These are phyloP conservation scores for Passiflora organensis DNA, from an alignment of 345 rosid genomes.

Conservation along the genomic window DNA sequence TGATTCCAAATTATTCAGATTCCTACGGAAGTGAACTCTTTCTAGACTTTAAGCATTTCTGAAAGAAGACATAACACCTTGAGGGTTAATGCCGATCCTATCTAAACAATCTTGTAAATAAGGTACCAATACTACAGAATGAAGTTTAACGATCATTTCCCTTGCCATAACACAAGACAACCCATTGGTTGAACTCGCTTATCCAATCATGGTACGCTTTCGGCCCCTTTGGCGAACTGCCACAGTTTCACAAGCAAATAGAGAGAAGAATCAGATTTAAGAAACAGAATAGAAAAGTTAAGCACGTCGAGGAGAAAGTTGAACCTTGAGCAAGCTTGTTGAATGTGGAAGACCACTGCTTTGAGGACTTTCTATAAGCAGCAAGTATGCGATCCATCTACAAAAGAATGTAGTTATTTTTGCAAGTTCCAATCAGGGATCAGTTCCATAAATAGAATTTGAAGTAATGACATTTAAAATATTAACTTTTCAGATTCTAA, in stretches of 20 bases:
- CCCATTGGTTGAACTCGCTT: conserved; percentile 13
- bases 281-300: conserved; percentile 2
- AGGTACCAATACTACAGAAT: no score
- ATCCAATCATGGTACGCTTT: conserved; percentile 94
- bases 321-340: conserved; percentile 97
- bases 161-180: no score
- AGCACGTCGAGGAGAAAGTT: background rate
- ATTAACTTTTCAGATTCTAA: background rate
- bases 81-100: no score
- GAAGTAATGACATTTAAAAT: background rate
- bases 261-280: background rate
- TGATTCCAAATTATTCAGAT: no score
- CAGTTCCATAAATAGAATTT: conserved; percentile 3
- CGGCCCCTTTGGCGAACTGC: conserved; percentile 90
- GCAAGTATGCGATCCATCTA: conserved; percentile 82
- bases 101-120: no score
- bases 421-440: background rate
- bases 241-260: conserved; percentile 8
- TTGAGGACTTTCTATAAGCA: conserved; percentile 84
- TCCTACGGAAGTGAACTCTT: no score
- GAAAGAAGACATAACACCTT: no score
- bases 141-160: no score
- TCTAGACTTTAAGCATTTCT: no score
- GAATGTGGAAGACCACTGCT: conserved; percentile 89
- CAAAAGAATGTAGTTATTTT: conserved; percentile 7